Evolutionary conservation across 495 filamentous ascomycete species (phyloP).

Genomic region (Hyaloscypha variabilis): DNA sequence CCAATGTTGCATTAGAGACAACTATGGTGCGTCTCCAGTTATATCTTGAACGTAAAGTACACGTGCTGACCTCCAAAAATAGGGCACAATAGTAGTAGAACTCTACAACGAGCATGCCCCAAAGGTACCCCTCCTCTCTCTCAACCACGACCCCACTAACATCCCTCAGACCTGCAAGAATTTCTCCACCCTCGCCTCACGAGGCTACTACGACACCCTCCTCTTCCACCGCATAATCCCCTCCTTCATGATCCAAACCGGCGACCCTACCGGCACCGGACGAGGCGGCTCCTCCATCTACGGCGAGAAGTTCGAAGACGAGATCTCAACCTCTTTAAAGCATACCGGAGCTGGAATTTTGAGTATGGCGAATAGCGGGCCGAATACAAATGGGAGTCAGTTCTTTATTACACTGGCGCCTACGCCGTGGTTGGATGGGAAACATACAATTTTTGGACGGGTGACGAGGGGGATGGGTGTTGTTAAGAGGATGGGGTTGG

Average conservation of each 20-base stretch:
- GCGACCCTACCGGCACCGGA: constrained; percentile 95
- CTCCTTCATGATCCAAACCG: constrained; percentile 96
- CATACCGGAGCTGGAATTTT: constrained; percentile 94
- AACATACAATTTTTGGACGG: constrained; percentile 96
- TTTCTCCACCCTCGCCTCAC: constrained; percentile 74
- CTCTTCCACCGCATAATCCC: constrained; percentile 95
- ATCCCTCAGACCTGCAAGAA: constrained; percentile 74
- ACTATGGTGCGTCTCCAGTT: constrained; percentile 68
- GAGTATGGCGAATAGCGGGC: constrained; percentile 95
- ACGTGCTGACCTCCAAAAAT: neutral
- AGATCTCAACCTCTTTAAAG: constrained; percentile 73
- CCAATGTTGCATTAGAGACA: constrained; percentile 76
- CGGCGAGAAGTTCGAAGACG: constrained; percentile 94
- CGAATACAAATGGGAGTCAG: constrained; percentile 89
- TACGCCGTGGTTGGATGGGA: constrained; percentile 95
- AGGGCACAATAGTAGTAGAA: constrained; percentile 86
- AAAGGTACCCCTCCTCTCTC: constrained; percentile 27
- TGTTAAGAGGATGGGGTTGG: constrained; percentile 87
- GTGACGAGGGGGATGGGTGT: constrained; percentile 84
- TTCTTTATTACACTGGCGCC: constrained; percentile 94
- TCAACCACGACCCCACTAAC: neutral
- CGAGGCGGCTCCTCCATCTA: constrained; percentile 90
- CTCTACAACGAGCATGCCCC: constrained; percentile 85
- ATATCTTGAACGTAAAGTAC: neutral
- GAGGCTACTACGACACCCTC: constrained; percentile 84